Percentiles rank a stretch among this genome's conserved stretches.
Conservation (phyloP, 192 early-diverging fungal genomes). For the Thamnidium elegans region DNA sequence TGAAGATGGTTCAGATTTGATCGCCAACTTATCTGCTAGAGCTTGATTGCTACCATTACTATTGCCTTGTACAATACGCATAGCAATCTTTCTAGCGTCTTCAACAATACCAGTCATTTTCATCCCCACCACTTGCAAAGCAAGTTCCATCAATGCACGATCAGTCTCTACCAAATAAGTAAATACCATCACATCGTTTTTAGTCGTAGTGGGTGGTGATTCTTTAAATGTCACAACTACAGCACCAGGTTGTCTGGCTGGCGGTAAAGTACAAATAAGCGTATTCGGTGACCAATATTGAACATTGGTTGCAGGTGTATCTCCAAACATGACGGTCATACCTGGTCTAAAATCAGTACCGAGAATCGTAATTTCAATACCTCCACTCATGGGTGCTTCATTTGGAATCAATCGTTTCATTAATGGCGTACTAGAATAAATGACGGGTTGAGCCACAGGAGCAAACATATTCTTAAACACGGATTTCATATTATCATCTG, state of each 20-base stretch:
- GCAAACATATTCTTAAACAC: neutral
- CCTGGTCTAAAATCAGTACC: slow-evolving; percentile 79
- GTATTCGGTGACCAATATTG: slow-evolving; percentile 79
- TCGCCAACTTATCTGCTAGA: too few species aligned
- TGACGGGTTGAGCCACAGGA: neutral
- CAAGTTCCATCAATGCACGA: slow-evolving; percentile 83
- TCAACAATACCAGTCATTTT: slow-evolving; percentile 75
- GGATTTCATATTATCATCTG: neutral
- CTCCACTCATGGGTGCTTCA: slow-evolving; percentile 82
- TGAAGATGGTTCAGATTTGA: too few species aligned
- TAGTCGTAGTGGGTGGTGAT: slow-evolving; percentile 10
- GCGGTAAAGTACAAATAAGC: slow-evolving; percentile 82
- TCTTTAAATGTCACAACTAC: slow-evolving; percentile 60
- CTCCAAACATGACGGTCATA: slow-evolving; percentile 70
- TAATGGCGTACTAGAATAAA: neutral
- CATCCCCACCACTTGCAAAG: slow-evolving; percentile 84
- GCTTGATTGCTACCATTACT: neutral
- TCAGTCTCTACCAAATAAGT: slow-evolving; percentile 62
- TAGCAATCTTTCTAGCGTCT: slow-evolving; percentile 70
- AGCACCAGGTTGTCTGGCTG: slow-evolving; percentile 63
- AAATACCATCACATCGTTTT: slow-evolving; percentile 35
- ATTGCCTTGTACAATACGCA: slow-evolving; percentile 55
- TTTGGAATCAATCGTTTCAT: slow-evolving; percentile 68
- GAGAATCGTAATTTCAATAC: slow-evolving; percentile 79
- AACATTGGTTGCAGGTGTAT: slow-evolving; percentile 62